A percentile compares a stretch with the other conserved stretches of the same genome.
Evolutionary conservation across 192 early-diverging fungal genomes (phyloP).

Genomic region (Coemansia sp.): DNA sequence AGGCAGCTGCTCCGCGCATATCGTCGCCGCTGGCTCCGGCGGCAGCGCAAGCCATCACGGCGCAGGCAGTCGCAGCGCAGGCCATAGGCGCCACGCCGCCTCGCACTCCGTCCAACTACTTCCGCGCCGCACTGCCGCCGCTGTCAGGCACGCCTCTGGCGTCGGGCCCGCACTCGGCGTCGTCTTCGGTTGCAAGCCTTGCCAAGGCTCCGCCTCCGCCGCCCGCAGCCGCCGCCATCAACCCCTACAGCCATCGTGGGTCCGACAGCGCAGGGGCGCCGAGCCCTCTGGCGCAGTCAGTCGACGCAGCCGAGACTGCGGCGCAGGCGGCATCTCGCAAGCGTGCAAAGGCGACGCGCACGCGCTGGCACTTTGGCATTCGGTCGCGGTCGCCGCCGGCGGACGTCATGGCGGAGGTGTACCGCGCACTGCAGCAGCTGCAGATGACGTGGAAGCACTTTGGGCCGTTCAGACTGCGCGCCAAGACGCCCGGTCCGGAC

Average conservation of each 20-base stretch:
- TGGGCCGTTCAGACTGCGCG: constrained; percentile 81
- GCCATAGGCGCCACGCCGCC: constrained; percentile 20
- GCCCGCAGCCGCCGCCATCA: constrained; percentile 9
- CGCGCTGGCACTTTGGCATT: constrained; percentile 99
- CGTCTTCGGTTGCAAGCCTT: constrained; percentile 44
- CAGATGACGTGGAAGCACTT: constrained; percentile 93
- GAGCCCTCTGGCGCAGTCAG: constrained; percentile 15
- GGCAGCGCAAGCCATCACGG: not conserved
- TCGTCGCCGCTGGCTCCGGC: constrained; percentile 31
- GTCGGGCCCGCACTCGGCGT: constrained; percentile 23
- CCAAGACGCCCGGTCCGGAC: constrained; percentile 53
- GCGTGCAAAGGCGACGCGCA: constrained; percentile 55
- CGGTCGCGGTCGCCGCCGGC: constrained; percentile 83
- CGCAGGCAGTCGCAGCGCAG: constrained; percentile 24
- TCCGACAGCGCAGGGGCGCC: constrained; percentile 5
- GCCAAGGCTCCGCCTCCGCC: constrained; percentile 19
- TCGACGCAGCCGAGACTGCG: constrained; percentile 2
- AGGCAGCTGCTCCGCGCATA: constrained; percentile 24
- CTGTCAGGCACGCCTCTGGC: constrained; percentile 22
- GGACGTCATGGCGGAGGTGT: constrained; percentile 98
- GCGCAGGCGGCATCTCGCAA: constrained; percentile 26
- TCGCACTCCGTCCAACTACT: constrained; percentile 48
- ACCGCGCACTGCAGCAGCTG: constrained; percentile 83
- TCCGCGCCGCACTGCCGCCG: constrained; percentile 46
- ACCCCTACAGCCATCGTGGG: constrained; percentile 44